A percentile compares a stretch with the other conserved stretches of the same genome.
Evolutionary conservation across 2,329 filamentous ascomycete species (phyloP).

Genomic region (Capronia americana): DNA sequence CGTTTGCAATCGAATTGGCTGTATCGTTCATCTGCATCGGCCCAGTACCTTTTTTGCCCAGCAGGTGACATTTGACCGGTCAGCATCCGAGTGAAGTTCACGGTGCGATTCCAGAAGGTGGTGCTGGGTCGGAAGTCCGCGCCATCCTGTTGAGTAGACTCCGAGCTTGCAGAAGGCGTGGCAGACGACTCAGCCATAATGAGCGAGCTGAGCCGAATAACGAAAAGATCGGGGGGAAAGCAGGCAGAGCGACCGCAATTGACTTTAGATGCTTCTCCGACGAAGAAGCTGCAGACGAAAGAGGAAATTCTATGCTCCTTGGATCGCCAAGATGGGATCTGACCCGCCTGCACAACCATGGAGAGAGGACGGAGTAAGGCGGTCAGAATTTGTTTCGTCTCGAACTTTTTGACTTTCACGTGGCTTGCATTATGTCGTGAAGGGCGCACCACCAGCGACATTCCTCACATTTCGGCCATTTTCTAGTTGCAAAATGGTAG

Average conservation of each 20-base stretch:
- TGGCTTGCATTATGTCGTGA: background rate
- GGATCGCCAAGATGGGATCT: conserved; percentile 13
- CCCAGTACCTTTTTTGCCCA: conserved; percentile 77
- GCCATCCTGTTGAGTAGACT: conserved; percentile 10
- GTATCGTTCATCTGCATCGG: conserved; percentile 74
- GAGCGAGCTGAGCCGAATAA: conserved; percentile 18
- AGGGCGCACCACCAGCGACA: conserved; percentile 9
- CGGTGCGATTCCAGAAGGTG: conserved; percentile 65
- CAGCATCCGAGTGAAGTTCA: conserved; percentile 84
- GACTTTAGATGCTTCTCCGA: background rate
- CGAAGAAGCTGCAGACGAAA: conserved; percentile 11
- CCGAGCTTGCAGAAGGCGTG: conserved; percentile 34
- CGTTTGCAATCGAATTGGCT: conserved; percentile 78
- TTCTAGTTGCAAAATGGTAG: conserved; percentile 27
- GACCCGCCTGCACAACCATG: conserved; percentile 6
- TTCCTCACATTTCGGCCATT: background rate
- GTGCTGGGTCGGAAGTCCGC: conserved; percentile 44
- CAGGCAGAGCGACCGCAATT: background rate
- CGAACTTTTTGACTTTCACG: background rate
- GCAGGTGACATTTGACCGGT: conserved; percentile 73
- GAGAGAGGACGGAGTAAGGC: background rate
- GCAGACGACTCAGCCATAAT: conserved; percentile 25
- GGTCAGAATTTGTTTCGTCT: conserved; percentile 7
- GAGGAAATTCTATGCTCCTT: background rate
- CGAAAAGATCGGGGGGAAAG: background rate